Percentiles rank a stretch among this genome's conserved stretches.
These are phyloP conservation scores for Geotrichum macrosporum DNA, from an alignment of 1,139 yeast genomes.

Conservation along the genomic window DNA sequence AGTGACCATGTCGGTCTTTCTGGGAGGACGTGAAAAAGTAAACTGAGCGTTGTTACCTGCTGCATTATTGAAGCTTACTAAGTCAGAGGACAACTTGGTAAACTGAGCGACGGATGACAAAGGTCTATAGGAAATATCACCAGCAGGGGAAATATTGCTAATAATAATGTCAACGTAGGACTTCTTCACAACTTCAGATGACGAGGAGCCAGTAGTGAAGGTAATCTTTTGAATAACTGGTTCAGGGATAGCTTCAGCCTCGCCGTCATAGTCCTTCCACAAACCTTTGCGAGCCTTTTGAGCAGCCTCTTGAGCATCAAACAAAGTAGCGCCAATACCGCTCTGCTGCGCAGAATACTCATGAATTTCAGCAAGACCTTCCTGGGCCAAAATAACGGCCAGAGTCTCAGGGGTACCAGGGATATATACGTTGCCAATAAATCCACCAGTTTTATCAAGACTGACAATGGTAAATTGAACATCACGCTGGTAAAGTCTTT, in stretches of 20 bases:
- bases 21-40: slow-evolving; percentile 41
- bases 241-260: slow-evolving; percentile 35
- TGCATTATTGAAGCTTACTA: slow-evolving; percentile 36
- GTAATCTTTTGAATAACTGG: slow-evolving; percentile 21
- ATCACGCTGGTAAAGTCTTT: slow-evolving; percentile 63
- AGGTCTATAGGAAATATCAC: slow-evolving; percentile 54
- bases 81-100: slow-evolving; percentile 37
- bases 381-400: slow-evolving; percentile 55
- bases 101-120: slow-evolving; percentile 26
- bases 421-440: slow-evolving; percentile 64
- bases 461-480: slow-evolving; percentile 65
- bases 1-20: slow-evolving; percentile 56
- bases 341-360: slow-evolving; percentile 61
- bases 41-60: slow-evolving; percentile 42
- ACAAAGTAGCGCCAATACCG: slow-evolving; percentile 50
- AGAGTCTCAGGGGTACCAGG: slow-evolving; percentile 53
- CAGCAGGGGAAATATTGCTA: slow-evolving; percentile 50
- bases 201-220: slow-evolving; percentile 21
- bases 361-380: slow-evolving; percentile 64
- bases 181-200: slow-evolving; percentile 24
- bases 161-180: slow-evolving; percentile 61
- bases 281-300: slow-evolving; percentile 53
- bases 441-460: slow-evolving; percentile 75
- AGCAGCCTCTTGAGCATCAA: slow-evolving; percentile 62
- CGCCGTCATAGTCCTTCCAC: slow-evolving; percentile 55